phyloP scores from a whole-genome alignment of 768 basidiomycete genomes.

The Chlorophyllum brunneum region DNA sequence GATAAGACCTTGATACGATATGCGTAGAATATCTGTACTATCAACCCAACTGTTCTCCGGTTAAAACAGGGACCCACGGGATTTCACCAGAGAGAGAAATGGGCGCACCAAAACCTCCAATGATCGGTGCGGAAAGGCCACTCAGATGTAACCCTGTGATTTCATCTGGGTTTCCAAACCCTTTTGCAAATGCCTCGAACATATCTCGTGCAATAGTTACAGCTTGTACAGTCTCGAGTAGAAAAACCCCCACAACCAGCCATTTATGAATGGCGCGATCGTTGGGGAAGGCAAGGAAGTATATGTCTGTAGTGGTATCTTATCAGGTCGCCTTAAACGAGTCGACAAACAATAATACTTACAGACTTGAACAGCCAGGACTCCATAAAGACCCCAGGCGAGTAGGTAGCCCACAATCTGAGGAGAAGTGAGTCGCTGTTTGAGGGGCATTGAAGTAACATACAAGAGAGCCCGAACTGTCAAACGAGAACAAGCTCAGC shows the following conservation, averaged over 20 bases:
- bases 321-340: neutral
- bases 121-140: constrained; percentile 25
- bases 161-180: constrained; percentile 23
- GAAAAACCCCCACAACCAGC: constrained; percentile 25
- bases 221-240: constrained; percentile 26
- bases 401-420: constrained; percentile 28
- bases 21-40: constrained; percentile 30
- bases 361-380: constrained; percentile 29
- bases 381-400: constrained; percentile 26
- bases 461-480: too few relatives aligned
- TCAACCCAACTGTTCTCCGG: constrained; percentile 22
- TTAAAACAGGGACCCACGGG: neutral
- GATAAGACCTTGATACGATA: constrained; percentile 29
- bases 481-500: too few relatives aligned
- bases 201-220: constrained; percentile 23
- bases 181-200: constrained; percentile 23
- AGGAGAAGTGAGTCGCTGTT: too few relatives aligned
- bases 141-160: constrained; percentile 21
- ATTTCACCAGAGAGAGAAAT: neutral
- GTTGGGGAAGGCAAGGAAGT: constrained; percentile 28
- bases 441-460: too few relatives aligned
- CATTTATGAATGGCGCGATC: constrained; percentile 21
- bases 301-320: constrained; percentile 22
- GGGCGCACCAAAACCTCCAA: constrained; percentile 25
- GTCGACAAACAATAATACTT: constrained; percentile 5